A percentile compares a stretch with the other conserved stretches of the same genome.
These are phyloP conservation scores for Periconia sp. DNA, from an alignment of 2,329 filamentous ascomycete genomes.

Conservation along the genomic window DNA sequence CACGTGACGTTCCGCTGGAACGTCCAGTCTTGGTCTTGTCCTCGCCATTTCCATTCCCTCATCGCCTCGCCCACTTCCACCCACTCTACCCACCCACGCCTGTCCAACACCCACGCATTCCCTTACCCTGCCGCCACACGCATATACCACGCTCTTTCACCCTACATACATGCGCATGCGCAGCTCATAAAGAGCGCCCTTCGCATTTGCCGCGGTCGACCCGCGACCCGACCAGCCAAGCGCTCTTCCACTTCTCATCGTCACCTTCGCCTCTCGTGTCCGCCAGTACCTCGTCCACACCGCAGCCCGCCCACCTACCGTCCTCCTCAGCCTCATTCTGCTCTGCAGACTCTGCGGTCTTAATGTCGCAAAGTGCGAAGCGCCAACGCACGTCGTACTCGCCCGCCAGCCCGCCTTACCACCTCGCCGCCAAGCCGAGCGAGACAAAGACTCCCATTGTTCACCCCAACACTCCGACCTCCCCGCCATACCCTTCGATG, in stretches of 20 bases:
- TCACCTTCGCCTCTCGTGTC: slow-evolving; percentile 9
- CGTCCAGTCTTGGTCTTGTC: not conserved
- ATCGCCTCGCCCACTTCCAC: not conserved
- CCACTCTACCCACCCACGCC: slow-evolving; percentile 7
- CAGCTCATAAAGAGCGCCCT: not conserved
- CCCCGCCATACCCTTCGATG: slow-evolving; percentile 51
- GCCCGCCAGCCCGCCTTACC: slow-evolving; percentile 47
- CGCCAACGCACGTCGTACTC: slow-evolving; percentile 49
- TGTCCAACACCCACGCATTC: not conserved
- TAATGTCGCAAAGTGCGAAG: slow-evolving; percentile 42
- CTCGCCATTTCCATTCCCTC: not conserved
- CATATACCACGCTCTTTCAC: slow-evolving; percentile 8
- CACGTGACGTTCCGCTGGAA: not conserved
- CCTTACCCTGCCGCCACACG: not conserved
- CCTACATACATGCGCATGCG: not conserved
- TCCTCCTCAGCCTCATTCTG: slow-evolving; percentile 7
- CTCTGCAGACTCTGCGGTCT: slow-evolving; percentile 16
- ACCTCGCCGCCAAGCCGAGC: slow-evolving; percentile 41
- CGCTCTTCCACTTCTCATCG: slow-evolving; percentile 10
- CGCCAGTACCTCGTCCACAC: not conserved
- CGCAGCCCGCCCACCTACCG: slow-evolving; percentile 4
- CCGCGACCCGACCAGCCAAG: slow-evolving; percentile 29
- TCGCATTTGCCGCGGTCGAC: slow-evolving; percentile 27
- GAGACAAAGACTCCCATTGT: slow-evolving; percentile 45
- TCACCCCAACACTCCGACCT: slow-evolving; percentile 52